Percentiles rank a stretch among this genome's conserved stretches.
Evolutionary conservation across 768 basidiomycete species (phyloP).

Genomic region (Strobilomyces echinocephalus): DNA sequence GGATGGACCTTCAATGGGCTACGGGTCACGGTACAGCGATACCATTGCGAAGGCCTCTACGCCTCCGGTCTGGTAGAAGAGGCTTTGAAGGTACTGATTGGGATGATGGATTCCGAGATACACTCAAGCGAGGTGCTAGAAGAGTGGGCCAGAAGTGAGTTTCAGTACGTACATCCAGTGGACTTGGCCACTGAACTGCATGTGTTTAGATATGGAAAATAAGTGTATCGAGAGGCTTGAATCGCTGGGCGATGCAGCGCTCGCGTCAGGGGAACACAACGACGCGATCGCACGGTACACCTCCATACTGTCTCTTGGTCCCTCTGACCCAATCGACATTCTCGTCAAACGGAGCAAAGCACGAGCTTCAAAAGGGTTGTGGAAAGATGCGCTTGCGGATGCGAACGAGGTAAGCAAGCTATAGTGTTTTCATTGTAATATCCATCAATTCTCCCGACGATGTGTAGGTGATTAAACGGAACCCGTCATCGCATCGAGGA

Average conservation of each 20-base stretch:
- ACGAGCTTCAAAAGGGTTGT: not conserved
- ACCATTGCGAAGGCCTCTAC: not conserved
- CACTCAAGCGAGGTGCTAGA: not conserved
- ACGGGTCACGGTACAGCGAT: not conserved
- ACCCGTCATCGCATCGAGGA: not conserved
- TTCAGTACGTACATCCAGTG: too few relatives aligned
- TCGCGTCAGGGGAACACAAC: not conserved
- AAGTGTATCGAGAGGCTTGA: not conserved
- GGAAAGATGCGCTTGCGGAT: not conserved
- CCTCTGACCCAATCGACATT: not conserved
- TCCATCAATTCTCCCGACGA: too few relatives aligned
- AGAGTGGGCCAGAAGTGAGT: not conserved
- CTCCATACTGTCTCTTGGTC: slow-evolving; percentile 2
- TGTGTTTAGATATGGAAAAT: not conserved
- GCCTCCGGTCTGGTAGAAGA: not conserved
- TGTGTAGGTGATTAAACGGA: not conserved
- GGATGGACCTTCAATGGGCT: not conserved
- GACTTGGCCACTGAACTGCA: not conserved
- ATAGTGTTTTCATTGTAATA: too few relatives aligned
- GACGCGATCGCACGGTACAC: slow-evolving; percentile 6
- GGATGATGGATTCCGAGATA: not conserved
- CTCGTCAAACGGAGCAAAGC: not conserved
- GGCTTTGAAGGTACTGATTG: not conserved
- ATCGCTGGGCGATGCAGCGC: not conserved
- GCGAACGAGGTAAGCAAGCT: not conserved